Evolutionary conservation across 2,329 filamentous ascomycete genomes (phyloP).

Genomic region (Trichoderma sp.): DNA sequence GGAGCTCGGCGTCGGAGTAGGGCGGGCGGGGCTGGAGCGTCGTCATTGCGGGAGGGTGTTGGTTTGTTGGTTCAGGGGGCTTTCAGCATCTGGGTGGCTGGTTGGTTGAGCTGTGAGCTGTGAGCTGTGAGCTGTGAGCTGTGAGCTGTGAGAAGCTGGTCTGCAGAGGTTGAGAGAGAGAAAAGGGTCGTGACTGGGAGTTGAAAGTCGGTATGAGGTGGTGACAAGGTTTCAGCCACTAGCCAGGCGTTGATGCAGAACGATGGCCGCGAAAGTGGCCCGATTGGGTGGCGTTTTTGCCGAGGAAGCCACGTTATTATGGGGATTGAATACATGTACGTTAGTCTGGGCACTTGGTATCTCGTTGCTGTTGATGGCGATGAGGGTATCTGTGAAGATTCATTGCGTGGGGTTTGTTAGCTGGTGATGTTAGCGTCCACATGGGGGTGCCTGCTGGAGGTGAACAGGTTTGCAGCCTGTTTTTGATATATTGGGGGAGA

Average conservation of each 20-base stretch:
- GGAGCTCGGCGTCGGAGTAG: slow-evolving; percentile 80
- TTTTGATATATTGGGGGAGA: background rate
- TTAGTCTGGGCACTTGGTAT: no score
- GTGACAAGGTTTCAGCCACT: slow-evolving; percentile 8
- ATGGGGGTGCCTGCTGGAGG: no score
- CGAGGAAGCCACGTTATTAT: background rate
- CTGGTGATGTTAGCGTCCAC: no score
- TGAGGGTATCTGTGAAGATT: background rate
- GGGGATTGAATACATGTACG: no score
- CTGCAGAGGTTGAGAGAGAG: background rate
- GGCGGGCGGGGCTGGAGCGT: slow-evolving; percentile 71
- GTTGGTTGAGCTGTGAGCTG: background rate
- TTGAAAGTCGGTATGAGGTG: background rate
- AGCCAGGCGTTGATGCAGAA: background rate
- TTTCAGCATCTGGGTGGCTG: background rate
- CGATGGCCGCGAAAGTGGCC: background rate
- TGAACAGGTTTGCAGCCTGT: background rate
- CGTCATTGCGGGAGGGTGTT: slow-evolving; percentile 63
- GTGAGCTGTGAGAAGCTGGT: background rate
- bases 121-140: background rate
- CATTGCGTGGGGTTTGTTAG: background rate
- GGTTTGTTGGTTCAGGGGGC: background rate
- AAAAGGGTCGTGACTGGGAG: background rate
- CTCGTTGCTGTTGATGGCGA: background rate
- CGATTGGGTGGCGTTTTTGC: slow-evolving; percentile 11